Evolutionary conservation across 352 stramenopile genomes (phyloP).

Genomic region (Thraustochytrium striatum): DNA sequence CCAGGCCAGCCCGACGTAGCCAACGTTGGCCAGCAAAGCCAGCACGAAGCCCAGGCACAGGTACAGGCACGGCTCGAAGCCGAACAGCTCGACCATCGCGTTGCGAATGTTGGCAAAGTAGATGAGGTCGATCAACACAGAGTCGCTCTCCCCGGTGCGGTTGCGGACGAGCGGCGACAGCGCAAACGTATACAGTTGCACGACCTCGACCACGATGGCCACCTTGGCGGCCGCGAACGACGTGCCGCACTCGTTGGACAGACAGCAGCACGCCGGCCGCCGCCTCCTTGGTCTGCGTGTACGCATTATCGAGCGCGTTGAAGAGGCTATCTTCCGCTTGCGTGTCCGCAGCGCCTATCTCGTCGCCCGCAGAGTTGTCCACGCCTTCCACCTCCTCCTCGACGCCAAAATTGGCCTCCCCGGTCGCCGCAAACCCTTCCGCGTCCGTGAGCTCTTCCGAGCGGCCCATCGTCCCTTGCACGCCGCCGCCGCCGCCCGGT

Average conservation of each 20-base stretch:
- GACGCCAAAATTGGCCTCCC: not conserved
- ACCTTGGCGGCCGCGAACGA: not conserved
- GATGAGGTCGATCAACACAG: not conserved
- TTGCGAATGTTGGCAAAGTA: constrained; percentile 31
- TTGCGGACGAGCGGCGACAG: not conserved
- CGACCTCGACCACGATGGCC: constrained; percentile 7
- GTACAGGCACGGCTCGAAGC: not conserved
- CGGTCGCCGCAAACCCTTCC: too few species aligned
- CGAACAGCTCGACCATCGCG: not conserved
- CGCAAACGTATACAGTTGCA: constrained; percentile 25
- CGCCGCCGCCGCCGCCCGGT: too few species aligned
- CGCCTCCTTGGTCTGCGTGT: constrained; percentile 1
- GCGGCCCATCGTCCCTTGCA: too few species aligned
- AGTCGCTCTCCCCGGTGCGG: not conserved
- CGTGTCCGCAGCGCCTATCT: not conserved
- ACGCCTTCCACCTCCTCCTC: not conserved
- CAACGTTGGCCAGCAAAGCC: not conserved
- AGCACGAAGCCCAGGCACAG: constrained; percentile 1
- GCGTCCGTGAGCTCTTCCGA: not conserved
- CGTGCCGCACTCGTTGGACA: constrained; percentile 24
- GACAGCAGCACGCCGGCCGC: constrained; percentile 23
- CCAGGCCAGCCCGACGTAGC: constrained; percentile 36
- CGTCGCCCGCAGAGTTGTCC: not conserved
- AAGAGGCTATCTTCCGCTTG: not conserved
- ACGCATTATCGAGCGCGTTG: constrained; percentile 21